Base-by-base conservation (phyloP, 306 rosid species). In the Elaeagnus macrophylla region DNA sequence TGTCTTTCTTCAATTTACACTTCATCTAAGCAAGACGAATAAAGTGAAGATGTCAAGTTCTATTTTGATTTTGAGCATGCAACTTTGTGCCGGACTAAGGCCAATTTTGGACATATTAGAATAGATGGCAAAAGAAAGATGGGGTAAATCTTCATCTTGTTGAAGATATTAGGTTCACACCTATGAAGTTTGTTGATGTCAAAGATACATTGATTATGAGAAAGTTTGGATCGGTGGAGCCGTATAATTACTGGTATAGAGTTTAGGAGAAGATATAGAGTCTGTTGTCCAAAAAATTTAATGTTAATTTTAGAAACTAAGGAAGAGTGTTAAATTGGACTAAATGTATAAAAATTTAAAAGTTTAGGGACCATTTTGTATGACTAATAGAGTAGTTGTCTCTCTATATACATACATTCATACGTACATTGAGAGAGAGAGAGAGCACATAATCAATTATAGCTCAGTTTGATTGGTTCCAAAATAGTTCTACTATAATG, bases 221-320 rank as follows among this genome's bases (percentile, higher is more conserved):
- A 52, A 93, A 93, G 81, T 93, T 93, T 48, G 89, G 90, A 40
- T 62, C 83, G 3, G 94, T 83, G 9, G 99, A 93, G 79, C 96
- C 96, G 0, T 95, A 93, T 78, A 93, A 93, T 59, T 87, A 87
- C 61, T 80, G 99, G 96, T 93, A 84, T 48, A 79, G 99, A 55
- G 99, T 87, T 40, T 93, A 96, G 99, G 87, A 72, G 95, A 96
- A 67, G 96, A 93, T 74, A 82, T 94, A 2, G 96, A 93, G 72
- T 84, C 96, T 0, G 71, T 81, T 18, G 71, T 87, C 65, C 94
- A 81, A 63, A 79, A 96, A 71, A 95, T 96, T 8, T 93, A 95
- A 96, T 78, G 82, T 82, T 75, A 80, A 76, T 17, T 93, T 51
- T 93, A 96, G 99, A 93, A 93, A 71, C 87, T 96, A 1, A 93